Evolutionary conservation across 495 filamentous ascomycete genomes (phyloP).

Genomic region (Penicillium psychrofluorescens): DNA sequence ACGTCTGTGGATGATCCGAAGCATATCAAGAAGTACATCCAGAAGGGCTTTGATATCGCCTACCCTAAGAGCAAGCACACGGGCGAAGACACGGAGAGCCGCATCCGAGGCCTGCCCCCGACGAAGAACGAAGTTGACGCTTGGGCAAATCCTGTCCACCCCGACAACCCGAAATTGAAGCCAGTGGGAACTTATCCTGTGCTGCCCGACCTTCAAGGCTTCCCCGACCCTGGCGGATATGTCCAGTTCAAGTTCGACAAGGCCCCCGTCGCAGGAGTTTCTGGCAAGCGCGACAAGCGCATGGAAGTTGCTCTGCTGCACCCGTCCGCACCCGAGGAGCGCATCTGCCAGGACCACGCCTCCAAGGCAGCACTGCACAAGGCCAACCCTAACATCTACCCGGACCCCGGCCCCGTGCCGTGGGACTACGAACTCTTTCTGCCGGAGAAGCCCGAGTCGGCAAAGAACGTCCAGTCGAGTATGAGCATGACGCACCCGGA

Average conservation of each 20-base stretch:
- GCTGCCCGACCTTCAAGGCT: slow-evolving; percentile 78
- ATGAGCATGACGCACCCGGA: slow-evolving; percentile 65
- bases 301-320: slow-evolving; percentile 74
- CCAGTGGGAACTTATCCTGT: slow-evolving; percentile 75
- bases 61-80: slow-evolving; percentile 57
- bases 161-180: slow-evolving; percentile 69
- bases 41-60: slow-evolving; percentile 81
- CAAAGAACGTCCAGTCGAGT: slow-evolving; percentile 60
- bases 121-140: slow-evolving; percentile 56
- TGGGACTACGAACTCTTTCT: slow-evolving; percentile 82
- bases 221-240: slow-evolving; percentile 81
- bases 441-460: slow-evolving; percentile 46
- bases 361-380: slow-evolving; percentile 53
- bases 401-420: slow-evolving; percentile 50
- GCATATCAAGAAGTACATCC: slow-evolving; percentile 71
- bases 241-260: slow-evolving; percentile 83
- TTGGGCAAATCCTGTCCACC: slow-evolving; percentile 71
- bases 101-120: slow-evolving; percentile 47
- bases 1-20: slow-evolving; percentile 66
- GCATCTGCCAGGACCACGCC: slow-evolving; percentile 38
- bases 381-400: slow-evolving; percentile 51
- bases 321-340: slow-evolving; percentile 48
- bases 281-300: slow-evolving; percentile 63
- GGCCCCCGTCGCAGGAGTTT: slow-evolving; percentile 58
- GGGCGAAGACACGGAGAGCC: slow-evolving; percentile 42